Conservation (phyloP, 73 alveolate genomes). For the Blepharisma stoltei region DNA sequence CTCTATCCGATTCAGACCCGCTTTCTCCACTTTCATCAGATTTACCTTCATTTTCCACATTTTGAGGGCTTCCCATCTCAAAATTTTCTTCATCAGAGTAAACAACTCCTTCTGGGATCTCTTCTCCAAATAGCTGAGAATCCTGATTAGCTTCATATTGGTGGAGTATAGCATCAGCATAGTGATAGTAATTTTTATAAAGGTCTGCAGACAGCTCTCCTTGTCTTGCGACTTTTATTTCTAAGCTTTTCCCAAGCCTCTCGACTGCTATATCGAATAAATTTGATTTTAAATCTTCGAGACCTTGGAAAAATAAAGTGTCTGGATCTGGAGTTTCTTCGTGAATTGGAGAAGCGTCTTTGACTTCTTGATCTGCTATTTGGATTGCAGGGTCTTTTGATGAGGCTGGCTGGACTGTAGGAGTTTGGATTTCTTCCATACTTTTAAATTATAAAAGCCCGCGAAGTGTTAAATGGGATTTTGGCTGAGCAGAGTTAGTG, state of each 20-base stretch:
- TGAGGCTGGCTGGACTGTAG: too few relatives aligned
- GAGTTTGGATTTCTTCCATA: too few relatives aligned
- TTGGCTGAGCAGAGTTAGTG: too few relatives aligned
- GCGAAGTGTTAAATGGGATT: too few relatives aligned
- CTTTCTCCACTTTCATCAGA: too few relatives aligned
- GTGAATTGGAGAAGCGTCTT: too few relatives aligned
- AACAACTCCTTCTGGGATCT: constrained; percentile 9
- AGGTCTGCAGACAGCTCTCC: not conserved
- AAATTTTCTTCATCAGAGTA: not conserved
- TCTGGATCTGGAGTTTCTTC: not conserved
- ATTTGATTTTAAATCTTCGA: not conserved
- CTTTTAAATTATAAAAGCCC: too few relatives aligned
- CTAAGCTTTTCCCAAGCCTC: not conserved
- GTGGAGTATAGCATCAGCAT: constrained; percentile 10
- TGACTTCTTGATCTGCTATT: too few relatives aligned
- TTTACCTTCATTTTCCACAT: too few relatives aligned
- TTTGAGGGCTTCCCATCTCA: too few relatives aligned
- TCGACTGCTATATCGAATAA: not conserved
- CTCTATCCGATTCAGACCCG: too few relatives aligned
- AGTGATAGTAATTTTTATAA: not conserved
- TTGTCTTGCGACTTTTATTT: not conserved
- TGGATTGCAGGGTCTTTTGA: too few relatives aligned
- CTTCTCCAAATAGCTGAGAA: constrained; percentile 1
- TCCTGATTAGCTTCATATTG: not conserved
- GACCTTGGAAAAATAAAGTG: not conserved